Evolutionary conservation across 108 stramenopile genomes (phyloP).

Genomic region (Skeletonema grethae): DNA sequence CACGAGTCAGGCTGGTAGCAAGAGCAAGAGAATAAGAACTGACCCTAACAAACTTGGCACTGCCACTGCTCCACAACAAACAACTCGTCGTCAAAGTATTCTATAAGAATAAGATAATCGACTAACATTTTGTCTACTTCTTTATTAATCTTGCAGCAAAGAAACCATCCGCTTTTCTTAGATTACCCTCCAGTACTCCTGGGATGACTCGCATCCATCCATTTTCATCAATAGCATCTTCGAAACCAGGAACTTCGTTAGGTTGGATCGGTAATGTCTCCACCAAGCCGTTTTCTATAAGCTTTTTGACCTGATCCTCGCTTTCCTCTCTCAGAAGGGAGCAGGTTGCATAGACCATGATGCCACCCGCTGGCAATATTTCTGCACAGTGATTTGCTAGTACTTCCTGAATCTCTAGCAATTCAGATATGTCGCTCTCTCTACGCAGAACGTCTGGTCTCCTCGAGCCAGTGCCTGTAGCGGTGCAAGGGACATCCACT

Average conservation of each 20-base stretch:
- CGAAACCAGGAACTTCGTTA: slow-evolving; percentile 81
- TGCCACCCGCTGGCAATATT: slow-evolving; percentile 63
- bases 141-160: slow-evolving; percentile 72
- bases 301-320: slow-evolving; percentile 71
- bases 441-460: slow-evolving; percentile 78
- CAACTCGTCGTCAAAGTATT: neutral
- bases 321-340: slow-evolving; percentile 55
- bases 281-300: slow-evolving; percentile 46
- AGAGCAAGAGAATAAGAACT: neutral
- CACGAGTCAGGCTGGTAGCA: neutral
- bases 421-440: slow-evolving; percentile 45
- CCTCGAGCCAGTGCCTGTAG: slow-evolving; percentile 77
- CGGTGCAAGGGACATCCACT: slow-evolving; percentile 81
- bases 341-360: slow-evolving; percentile 86
- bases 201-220: slow-evolving; percentile 82
- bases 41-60: neutral
- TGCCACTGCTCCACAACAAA: neutral
- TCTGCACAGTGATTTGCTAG: slow-evolving; percentile 70
- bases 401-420: slow-evolving; percentile 53
- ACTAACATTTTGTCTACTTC: neutral
- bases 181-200: slow-evolving; percentile 53
- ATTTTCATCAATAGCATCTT: slow-evolving; percentile 73
- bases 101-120: neutral
- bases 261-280: slow-evolving; percentile 65
- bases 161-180: slow-evolving; percentile 74